phyloP scores from a whole-genome alignment of 495 filamentous ascomycete genomes.

The Cenococcum geophilum region DNA sequence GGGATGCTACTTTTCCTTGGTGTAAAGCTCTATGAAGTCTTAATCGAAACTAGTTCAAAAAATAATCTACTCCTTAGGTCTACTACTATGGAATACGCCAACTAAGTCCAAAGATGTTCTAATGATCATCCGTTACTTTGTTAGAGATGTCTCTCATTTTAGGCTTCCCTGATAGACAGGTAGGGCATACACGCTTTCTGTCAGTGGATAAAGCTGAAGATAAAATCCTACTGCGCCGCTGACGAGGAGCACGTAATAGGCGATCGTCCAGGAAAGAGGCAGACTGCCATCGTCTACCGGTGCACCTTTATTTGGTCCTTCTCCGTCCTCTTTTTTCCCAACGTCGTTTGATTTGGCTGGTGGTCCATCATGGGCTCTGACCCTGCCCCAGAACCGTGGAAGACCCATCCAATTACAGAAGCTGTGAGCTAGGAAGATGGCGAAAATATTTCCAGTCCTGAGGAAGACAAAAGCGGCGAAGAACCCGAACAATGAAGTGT shows the following conservation, averaged over 20 bases:
- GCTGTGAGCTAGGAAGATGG: slow-evolving; percentile 67
- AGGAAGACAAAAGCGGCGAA: slow-evolving; percentile 88
- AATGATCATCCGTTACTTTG: no score
- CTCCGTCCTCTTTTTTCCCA: slow-evolving; percentile 41
- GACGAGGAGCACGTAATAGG: slow-evolving; percentile 70
- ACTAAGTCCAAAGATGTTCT: no score
- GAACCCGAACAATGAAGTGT: slow-evolving; percentile 89
- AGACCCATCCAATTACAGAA: slow-evolving; percentile 93
- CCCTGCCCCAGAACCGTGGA: slow-evolving; percentile 77
- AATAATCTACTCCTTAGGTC: no score
- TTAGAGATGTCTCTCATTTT: no score
- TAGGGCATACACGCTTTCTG: slow-evolving; percentile 52
- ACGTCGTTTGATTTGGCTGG: slow-evolving; percentile 30
- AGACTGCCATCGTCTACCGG: slow-evolving; percentile 19
- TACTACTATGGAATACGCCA: no score
- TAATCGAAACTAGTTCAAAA: no score
- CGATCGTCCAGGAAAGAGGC: slow-evolving; percentile 59
- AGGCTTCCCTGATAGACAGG: slow-evolving; percentile 21
- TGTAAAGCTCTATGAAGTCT: no score
- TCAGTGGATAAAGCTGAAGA: slow-evolving; percentile 62
- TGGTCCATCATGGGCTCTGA: slow-evolving; percentile 52
- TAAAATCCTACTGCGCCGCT: slow-evolving; percentile 66
- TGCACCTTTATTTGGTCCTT: not conserved
- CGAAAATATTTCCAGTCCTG: slow-evolving; percentile 71
- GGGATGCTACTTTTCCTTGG: no score